Evolutionary conservation across 2,329 filamentous ascomycete genomes (phyloP), one percentile per base, ranked within the genome.

Genomic region (Colletotrichum incanum): DNA sequence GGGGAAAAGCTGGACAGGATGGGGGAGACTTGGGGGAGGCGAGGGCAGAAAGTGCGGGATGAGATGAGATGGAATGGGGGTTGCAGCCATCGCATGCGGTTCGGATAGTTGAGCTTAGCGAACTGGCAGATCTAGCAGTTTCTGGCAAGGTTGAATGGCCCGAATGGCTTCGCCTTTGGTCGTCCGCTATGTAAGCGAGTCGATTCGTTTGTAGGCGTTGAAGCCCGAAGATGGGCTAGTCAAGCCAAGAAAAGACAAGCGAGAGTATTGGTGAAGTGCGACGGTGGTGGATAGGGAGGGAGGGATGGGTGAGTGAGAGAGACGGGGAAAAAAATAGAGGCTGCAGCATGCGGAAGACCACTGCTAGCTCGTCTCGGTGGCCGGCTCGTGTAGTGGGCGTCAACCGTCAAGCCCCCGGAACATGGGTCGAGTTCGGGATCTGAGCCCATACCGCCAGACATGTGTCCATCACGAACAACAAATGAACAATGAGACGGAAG

Each of bases 1-100:
- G 67, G 67, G 70, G 59, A 50, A 65, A 43, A 54, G 56, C 28
- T 37, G 58, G 58, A 61, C 59, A 56, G 52, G 49, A 60, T 59
- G 65, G 39, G 50, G 47, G 23, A 23, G 23, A 18, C 20, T 59
- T 64, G 37, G 45, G 55, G 43, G 18, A 49, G 56, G 28, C 16
- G 31, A 26, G 39, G 54, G 47, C 50, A 61, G 64, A 52, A 39
- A 68, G 34, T 31, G 64, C 55, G 63, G 37, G 31, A 66, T 60
- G 54, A 34, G 26, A 67, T 50, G 58, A 28, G 28, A 66, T 67
- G 65, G 43, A 70, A 59, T 26, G 45, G 31, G 54, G 55, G 62
- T 65, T 66, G 67, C 52, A 60, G 59, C 23, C 61, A 43, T 52
- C 47, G 39, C 59, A 56, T 55, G 65, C 39, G 28, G 37, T 43